phyloP scores from a whole-genome alignment of 2,329 filamentous ascomycete genomes.

The Escovopsis sp. region DNA sequence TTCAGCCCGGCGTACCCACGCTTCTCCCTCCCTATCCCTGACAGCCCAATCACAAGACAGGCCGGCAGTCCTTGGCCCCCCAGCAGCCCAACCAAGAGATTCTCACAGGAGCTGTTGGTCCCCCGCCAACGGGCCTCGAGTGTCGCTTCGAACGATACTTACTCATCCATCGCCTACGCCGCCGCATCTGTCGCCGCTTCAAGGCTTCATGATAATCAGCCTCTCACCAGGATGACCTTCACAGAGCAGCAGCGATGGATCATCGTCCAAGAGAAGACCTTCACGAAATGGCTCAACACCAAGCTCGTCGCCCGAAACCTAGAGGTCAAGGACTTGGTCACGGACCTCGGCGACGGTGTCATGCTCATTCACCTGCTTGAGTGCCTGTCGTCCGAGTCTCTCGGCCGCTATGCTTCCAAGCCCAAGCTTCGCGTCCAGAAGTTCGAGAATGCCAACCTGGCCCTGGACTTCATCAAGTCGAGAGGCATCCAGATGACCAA shows the following conservation, averaged over 20 bases:
- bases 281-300: constrained; percentile 97
- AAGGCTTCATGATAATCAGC: constrained; percentile 28
- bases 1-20: neutral
- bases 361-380: constrained; percentile 94
- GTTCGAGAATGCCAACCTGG: constrained; percentile 96
- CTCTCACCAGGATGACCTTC: constrained; percentile 44
- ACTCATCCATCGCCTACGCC: constrained; percentile 14
- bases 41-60: neutral
- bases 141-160: constrained; percentile 20
- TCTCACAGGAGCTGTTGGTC: neutral
- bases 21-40: neutral
- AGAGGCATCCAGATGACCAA: constrained; percentile 95
- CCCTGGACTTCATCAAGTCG: constrained; percentile 82
- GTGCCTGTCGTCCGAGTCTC: constrained; percentile 83
- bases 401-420: constrained; percentile 91
- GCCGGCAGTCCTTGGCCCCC: neutral
- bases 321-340: constrained; percentile 73
- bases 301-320: constrained; percentile 70
- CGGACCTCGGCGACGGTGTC: constrained; percentile 85
- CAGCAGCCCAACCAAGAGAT: neutral
- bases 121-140: constrained; percentile 20
- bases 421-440: constrained; percentile 91
- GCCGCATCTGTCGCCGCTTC: constrained; percentile 24
- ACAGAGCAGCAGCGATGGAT: constrained; percentile 53
- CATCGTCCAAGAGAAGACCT: constrained; percentile 92